A percentile compares a stretch with the other conserved stretches of the same genome.
Conservation (phyloP, 1,139 yeast genomes). For the Kodamaea arcana region DNA sequence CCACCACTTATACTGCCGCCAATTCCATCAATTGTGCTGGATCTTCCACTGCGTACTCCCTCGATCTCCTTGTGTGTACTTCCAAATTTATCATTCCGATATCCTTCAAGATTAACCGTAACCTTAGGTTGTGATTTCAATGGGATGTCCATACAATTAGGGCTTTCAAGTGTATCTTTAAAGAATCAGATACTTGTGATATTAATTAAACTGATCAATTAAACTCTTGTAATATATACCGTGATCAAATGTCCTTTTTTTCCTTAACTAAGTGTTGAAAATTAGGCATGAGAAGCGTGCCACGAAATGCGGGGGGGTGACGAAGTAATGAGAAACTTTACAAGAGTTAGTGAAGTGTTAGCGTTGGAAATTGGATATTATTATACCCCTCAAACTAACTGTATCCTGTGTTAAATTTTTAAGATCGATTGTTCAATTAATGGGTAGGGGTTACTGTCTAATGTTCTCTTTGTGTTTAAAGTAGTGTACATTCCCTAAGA, state of each 20-base stretch:
- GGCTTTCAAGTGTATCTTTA: neutral
- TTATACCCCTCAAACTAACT: too few species aligned
- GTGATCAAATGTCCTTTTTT: neutral
- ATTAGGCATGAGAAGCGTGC: neutral
- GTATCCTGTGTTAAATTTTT: too few species aligned
- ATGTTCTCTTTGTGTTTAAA: too few species aligned
- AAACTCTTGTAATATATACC: too few species aligned
- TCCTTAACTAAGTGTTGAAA: neutral
- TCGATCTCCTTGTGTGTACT: neutral
- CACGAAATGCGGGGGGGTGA: neutral
- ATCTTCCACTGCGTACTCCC: neutral
- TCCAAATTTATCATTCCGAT: conserved; percentile 14
- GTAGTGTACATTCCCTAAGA: too few species aligned
- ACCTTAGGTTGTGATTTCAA: conserved; percentile 42
- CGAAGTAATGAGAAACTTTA: too few species aligned
- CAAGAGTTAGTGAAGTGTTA: too few species aligned
- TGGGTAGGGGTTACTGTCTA: too few species aligned
- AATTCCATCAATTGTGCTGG: neutral
- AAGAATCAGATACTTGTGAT: too few species aligned
- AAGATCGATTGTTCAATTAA: too few species aligned
- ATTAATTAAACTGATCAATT: too few species aligned
- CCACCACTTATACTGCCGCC: neutral
- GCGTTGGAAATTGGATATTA: too few species aligned
- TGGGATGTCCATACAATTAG: conserved; percentile 37
- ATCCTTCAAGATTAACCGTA: conserved; percentile 27